Evolutionary conservation across 371 early-diverging fungal genomes (phyloP).

Genomic region (Globomyces sp.): DNA sequence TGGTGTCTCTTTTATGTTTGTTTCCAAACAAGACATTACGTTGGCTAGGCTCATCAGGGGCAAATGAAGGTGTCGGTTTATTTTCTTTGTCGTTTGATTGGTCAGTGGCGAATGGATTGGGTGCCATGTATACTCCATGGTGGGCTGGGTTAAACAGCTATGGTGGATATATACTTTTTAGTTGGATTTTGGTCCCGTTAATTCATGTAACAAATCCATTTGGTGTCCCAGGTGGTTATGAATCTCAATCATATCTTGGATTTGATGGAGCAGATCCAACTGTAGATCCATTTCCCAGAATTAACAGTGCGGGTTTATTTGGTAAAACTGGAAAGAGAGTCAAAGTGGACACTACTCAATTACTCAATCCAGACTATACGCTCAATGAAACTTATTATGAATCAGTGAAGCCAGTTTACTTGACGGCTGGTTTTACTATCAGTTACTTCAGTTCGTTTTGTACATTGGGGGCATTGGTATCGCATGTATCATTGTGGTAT

Average conservation of each 20-base stretch:
- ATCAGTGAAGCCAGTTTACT: constrained; percentile 10
- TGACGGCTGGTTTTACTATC: constrained; percentile 18
- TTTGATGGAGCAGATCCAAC: not conserved
- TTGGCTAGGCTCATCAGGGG: constrained; percentile 3
- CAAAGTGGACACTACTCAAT: not conserved
- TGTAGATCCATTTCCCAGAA: constrained; percentile 3
- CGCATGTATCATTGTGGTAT: constrained; percentile 24
- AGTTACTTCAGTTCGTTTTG: constrained; percentile 23
- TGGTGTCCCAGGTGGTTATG: constrained; percentile 8
- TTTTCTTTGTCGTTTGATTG: constrained; percentile 15
- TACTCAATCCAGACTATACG: constrained; percentile 15
- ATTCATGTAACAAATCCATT: constrained; percentile 63
- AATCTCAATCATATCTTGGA: not conserved
- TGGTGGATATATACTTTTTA: constrained; percentile 65
- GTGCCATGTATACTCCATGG: constrained; percentile 38
- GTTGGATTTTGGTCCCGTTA: constrained; percentile 73
- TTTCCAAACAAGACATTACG: constrained; percentile 6
- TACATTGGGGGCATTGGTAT: constrained; percentile 16
- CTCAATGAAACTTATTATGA: constrained; percentile 16
- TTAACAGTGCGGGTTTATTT: constrained; percentile 2
- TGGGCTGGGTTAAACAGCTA: constrained; percentile 50
- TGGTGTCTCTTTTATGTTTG: constrained; percentile 68
- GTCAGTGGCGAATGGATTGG: not conserved
- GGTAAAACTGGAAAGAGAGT: not conserved
- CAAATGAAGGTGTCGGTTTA: not conserved